phyloP scores from a whole-genome alignment of 768 basidiomycete genomes.

The Tubosaeta brunneosetosa region DNA sequence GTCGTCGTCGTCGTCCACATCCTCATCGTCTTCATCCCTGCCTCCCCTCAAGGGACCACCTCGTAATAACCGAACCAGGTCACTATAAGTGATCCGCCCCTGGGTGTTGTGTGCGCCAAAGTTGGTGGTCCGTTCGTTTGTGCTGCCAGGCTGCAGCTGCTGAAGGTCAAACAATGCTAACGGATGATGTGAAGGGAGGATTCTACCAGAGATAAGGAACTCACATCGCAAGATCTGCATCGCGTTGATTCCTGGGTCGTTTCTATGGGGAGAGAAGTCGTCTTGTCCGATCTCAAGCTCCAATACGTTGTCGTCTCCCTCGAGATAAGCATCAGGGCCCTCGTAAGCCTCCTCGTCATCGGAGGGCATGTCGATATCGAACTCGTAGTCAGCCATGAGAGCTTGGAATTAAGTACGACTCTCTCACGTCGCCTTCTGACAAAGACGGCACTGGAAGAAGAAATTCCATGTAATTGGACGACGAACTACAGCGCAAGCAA shows the following conservation, averaged over 20 bases:
- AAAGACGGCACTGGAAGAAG: background rate
- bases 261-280: slow-evolving; percentile 6
- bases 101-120: background rate
- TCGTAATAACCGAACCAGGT: slow-evolving; percentile 22
- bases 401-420: slow-evolving; percentile 3
- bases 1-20: slow-evolving; percentile 36
- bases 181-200: slow-evolving; percentile 2
- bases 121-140: slow-evolving; percentile 7
- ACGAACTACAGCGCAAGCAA: background rate
- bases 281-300: slow-evolving; percentile 32
- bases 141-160: slow-evolving; percentile 14
- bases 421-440: background rate
- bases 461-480: background rate
- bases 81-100: slow-evolving; percentile 20
- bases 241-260: slow-evolving; percentile 3
- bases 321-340: slow-evolving; percentile 33
- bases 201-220: slow-evolving; percentile 3
- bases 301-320: slow-evolving; percentile 32
- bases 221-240: slow-evolving; percentile 30
- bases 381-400: slow-evolving; percentile 20
- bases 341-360: slow-evolving; percentile 32
- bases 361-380: slow-evolving; percentile 12
- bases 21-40: slow-evolving; percentile 40
- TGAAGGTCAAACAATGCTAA: slow-evolving; percentile 29
- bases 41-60: slow-evolving; percentile 15